Percentiles rank a stretch among this genome's conserved stretches.
Evolutionary conservation across 108 stramenopile species (phyloP).

Genomic region (Nannochloropsis oceanica): DNA sequence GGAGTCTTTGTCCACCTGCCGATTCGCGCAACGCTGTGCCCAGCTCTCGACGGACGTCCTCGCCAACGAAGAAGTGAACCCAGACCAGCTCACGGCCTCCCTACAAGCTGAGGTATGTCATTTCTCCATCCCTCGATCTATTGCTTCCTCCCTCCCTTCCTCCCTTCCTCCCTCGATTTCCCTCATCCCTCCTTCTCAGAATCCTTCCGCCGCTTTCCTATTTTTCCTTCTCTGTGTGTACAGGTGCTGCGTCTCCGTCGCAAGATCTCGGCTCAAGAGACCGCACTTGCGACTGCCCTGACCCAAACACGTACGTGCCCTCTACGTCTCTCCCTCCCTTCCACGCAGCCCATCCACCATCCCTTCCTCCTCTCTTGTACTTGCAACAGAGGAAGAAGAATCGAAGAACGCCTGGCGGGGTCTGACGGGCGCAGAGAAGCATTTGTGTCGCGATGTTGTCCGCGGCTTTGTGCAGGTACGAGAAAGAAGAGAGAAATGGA

Average conservation of each 20-base stretch:
- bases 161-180: not conserved
- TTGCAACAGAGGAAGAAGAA: not conserved
- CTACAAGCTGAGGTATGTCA: not conserved
- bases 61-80: constrained; percentile 9
- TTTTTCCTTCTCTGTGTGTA: too few relatives aligned
- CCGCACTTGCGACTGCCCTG: too few relatives aligned
- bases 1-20: constrained; percentile 27
- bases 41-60: not conserved
- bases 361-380: not conserved
- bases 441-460: not conserved
- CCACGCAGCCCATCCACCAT: not conserved
- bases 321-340: not conserved
- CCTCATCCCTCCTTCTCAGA: not conserved
- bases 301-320: too few relatives aligned
- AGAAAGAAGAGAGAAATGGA: too few relatives aligned
- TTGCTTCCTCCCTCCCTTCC: not conserved
- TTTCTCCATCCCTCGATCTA: not conserved
- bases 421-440: not conserved
- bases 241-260: too few relatives aligned
- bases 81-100: not conserved
- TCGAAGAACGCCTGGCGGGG: not conserved
- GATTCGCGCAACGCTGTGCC: constrained; percentile 37
- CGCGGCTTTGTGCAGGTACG: not conserved
- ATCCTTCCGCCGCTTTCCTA: too few relatives aligned
- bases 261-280: too few relatives aligned